Percentiles rank a stretch among this genome's conserved stretches.
phyloP scores from a whole-genome alignment of 1,284 basidiomycete genomes.

The Bondarzewia mesenterica region DNA sequence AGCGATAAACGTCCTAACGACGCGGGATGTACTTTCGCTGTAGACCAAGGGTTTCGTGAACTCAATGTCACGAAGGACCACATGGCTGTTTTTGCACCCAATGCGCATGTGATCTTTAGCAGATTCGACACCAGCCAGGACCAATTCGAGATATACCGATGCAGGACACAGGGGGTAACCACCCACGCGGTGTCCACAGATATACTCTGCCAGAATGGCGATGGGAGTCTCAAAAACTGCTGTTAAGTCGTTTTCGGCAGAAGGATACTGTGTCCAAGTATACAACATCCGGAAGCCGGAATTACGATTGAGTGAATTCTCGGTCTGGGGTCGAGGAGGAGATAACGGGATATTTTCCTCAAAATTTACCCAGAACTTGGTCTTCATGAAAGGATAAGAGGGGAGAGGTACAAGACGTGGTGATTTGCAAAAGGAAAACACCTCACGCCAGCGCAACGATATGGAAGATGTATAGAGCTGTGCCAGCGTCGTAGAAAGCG shows the following conservation, averaged over 20 bases:
- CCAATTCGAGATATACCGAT: conserved; percentile 57
- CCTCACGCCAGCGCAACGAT: conserved; percentile 43
- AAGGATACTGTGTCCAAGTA: conserved; percentile 37
- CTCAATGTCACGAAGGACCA: conserved; percentile 33
- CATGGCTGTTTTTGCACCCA: conserved; percentile 23
- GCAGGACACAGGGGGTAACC: conserved; percentile 57
- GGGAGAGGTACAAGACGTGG: conserved; percentile 43
- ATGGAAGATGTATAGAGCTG: conserved; percentile 37
- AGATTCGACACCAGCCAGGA: conserved; percentile 34
- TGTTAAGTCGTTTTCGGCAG: conserved; percentile 27
- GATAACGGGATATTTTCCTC: conserved; percentile 19
- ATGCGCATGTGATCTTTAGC: conserved; percentile 22
- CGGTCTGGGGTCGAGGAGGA: neutral
- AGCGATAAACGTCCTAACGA: conserved; percentile 33
- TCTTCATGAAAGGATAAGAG: conserved; percentile 50
- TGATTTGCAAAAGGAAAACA: conserved; percentile 34
- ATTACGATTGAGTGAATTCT: neutral
- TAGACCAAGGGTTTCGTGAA: conserved; percentile 54
- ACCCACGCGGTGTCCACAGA: conserved; percentile 53
- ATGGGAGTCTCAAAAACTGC: conserved; percentile 51
- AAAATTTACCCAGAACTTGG: conserved; percentile 51
- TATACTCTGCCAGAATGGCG: conserved; percentile 31
- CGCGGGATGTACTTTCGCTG: conserved; percentile 21
- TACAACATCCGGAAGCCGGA: conserved; percentile 32
- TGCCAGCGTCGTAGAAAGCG: conserved; percentile 36